Evolutionary conservation across 768 basidiomycete species (phyloP), one percentile per base, ranked within the genome.

Genomic region (Boletus pseudo-olivaceus): DNA sequence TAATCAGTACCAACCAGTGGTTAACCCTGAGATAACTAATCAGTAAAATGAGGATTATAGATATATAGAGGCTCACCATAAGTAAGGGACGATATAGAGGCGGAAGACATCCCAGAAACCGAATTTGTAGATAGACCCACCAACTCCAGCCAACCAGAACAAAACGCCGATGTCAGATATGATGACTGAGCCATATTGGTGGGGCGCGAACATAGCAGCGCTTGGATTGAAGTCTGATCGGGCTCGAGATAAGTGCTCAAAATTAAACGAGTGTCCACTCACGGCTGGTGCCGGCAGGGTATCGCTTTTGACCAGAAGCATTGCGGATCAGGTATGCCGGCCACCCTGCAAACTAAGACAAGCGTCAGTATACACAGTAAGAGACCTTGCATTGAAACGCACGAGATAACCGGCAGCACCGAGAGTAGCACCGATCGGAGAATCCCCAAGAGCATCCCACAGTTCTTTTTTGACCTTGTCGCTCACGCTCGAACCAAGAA

Each of bases 1-100:
- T 97, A 76, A 98, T 97, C 63, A 93, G 66, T 53, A 98, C 92
- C 50, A 98, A 81, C 94, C 94, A 97, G 78, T 93, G 91, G 78
- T 92, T 92, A 50, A 88, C 84, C 85, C 82, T 86, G 55, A 10
- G 12, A 14, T 41, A 23, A 41, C 57, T 5, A 17, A 32, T 55
- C 9, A 46, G 51, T 12, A 29, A 29, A 51, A 34, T 20, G 11
- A 43, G 12, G 10, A 30, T 19, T 14, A 37, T 2, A 7, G 8
- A 20, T 27, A 37, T 12, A 10, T 29, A 29, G 3, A 32, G 1
- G 54, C 71, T 53, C 56, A 76, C 88, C 90, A 93, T 56, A 98
- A 78, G 76, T 98, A 98, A 49, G 95, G 93, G 17, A 90, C 79
- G 51, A 90, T 69, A 71, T 98, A 99, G 59, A 88, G 73, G 58